Conservation (phyloP, 2,329 filamentous ascomycete species). For the Aspergillus terreus region DNA sequence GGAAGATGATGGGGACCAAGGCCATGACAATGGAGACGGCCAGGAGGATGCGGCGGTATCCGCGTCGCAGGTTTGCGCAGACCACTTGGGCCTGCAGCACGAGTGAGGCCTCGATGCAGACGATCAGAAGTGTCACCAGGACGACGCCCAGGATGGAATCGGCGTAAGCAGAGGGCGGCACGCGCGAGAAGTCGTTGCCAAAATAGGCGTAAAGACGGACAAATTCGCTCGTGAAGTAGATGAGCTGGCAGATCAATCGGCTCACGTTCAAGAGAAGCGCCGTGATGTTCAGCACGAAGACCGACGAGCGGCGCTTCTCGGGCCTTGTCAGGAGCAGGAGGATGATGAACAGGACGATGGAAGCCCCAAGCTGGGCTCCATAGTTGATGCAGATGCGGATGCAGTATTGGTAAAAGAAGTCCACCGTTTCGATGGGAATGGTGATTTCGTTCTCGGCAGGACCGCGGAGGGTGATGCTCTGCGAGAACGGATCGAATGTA, state of each 20-base stretch:
- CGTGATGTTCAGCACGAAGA: conserved; percentile 63
- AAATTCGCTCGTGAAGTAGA: conserved; percentile 61
- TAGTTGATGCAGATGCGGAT: conserved; percentile 59
- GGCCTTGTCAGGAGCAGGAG: conserved; percentile 64
- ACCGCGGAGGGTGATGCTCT: conserved; percentile 48
- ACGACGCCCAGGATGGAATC: conserved; percentile 48
- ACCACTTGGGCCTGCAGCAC: conserved; percentile 63
- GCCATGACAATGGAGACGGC: conserved; percentile 48
- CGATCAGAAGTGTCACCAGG: conserved; percentile 51
- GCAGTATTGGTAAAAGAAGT: conserved; percentile 47
- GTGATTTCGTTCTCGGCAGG: conserved; percentile 43
- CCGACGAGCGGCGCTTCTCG: conserved; percentile 60
- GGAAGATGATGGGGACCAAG: conserved; percentile 50
- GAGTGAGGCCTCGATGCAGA: conserved; percentile 57
- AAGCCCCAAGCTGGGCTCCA: conserved; percentile 66
- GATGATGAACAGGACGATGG: conserved; percentile 60
- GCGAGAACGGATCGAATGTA: conserved; percentile 50
- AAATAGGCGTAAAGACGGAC: conserved; percentile 60
- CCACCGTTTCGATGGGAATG: conserved; percentile 42
- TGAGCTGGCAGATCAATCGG: conserved; percentile 42
- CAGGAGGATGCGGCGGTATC: conserved; percentile 46
- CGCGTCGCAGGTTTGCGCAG: conserved; percentile 47
- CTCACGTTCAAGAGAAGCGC: conserved; percentile 59
- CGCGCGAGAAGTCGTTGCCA: conserved; percentile 50
- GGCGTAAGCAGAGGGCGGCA: conserved; percentile 45